Evolutionary conservation across 768 basidiomycete species (phyloP).

Genomic region (Mycena latifolia): DNA sequence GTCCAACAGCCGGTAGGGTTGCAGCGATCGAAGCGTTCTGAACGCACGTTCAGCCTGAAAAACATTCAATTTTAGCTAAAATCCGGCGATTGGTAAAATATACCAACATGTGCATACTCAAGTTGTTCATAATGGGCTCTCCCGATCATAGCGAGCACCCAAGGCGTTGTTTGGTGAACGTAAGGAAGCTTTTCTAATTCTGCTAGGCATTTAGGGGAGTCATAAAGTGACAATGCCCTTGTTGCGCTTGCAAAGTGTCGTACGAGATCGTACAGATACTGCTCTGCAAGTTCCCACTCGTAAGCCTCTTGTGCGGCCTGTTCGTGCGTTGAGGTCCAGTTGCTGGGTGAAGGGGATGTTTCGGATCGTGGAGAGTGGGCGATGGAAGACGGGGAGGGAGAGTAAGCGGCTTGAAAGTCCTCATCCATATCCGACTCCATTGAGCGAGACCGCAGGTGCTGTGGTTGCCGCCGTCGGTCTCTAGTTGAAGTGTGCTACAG

Average conservation of each 20-base stretch:
- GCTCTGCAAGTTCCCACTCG: conserved; percentile 81
- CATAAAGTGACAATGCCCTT: conserved; percentile 80
- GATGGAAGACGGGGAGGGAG: conserved; percentile 71
- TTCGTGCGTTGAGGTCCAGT: conserved; percentile 76
- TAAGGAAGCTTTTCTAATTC: conserved; percentile 83
- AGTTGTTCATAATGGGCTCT: conserved; percentile 91
- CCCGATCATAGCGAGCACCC: conserved; percentile 86
- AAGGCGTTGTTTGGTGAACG: conserved; percentile 79
- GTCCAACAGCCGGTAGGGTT: conserved; percentile 91
- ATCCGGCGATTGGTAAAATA: conserved; percentile 32
- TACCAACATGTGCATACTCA: conserved; percentile 88
- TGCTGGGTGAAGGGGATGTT: conserved; percentile 70
- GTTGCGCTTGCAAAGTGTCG: conserved; percentile 86
- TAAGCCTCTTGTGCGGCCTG: conserved; percentile 79
- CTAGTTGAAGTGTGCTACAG: conserved; percentile 53
- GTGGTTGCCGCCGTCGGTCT: conserved; percentile 71
- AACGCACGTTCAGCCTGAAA: conserved; percentile 92
- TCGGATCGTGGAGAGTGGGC: conserved; percentile 75
- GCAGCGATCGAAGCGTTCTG: conserved; percentile 80
- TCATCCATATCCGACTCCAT: conserved; percentile 82
- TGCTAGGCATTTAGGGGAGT: conserved; percentile 78
- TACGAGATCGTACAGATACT: conserved; percentile 85
- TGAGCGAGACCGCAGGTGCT: conserved; percentile 67
- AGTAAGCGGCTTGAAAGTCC: conserved; percentile 65
- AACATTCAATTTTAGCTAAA: conserved; percentile 35